These are phyloP conservation scores for Gaeumannomyces sp. DNA, from an alignment of 2,329 filamentous ascomycete species.

Conservation along the genomic window DNA sequence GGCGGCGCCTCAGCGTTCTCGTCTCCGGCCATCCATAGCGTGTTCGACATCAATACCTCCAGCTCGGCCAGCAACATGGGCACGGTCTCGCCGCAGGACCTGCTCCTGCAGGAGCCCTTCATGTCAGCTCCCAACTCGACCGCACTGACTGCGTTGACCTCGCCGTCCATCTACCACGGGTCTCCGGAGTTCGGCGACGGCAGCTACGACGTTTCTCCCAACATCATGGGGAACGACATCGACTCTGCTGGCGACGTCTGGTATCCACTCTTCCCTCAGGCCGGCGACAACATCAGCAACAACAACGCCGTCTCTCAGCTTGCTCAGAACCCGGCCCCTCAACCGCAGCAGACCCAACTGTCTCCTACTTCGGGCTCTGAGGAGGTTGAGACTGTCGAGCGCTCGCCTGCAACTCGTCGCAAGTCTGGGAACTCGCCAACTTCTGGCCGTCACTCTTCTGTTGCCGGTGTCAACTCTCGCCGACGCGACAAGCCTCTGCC, in stretches of 20 bases:
- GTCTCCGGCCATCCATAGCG: slow-evolving; percentile 43
- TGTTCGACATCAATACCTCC: slow-evolving; percentile 41
- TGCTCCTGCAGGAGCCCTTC: slow-evolving; percentile 63
- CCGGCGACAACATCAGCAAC: slow-evolving; percentile 20
- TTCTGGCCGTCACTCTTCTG: slow-evolving; percentile 57
- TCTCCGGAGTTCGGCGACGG: slow-evolving; percentile 64
- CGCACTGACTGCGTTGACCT: slow-evolving; percentile 77
- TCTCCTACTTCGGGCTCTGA: slow-evolving; percentile 40
- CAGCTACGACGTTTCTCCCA: slow-evolving; percentile 71
- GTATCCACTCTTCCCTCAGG: slow-evolving; percentile 67
- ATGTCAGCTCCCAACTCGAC: slow-evolving; percentile 76
- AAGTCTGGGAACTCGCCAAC: slow-evolving; percentile 42
- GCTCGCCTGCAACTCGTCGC: slow-evolving; percentile 34
- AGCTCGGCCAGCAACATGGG: slow-evolving; percentile 50
- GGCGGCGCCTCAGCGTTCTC: slow-evolving; percentile 45
- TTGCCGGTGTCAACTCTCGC: slow-evolving; percentile 64
- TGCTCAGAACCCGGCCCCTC: slow-evolving; percentile 13
- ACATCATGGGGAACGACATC: slow-evolving; percentile 59
- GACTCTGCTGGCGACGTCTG: slow-evolving; percentile 49
- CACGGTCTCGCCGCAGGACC: slow-evolving; percentile 80
- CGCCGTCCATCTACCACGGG: slow-evolving; percentile 70
- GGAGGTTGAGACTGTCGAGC: slow-evolving; percentile 41
- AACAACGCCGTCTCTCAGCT: slow-evolving; percentile 13
- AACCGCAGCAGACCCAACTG: slow-evolving; percentile 23
- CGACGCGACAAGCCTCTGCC: slow-evolving; percentile 76